These are phyloP conservation scores for Morella rubra DNA, from an alignment of 306 rosid genomes.

Conservation along the genomic window DNA sequence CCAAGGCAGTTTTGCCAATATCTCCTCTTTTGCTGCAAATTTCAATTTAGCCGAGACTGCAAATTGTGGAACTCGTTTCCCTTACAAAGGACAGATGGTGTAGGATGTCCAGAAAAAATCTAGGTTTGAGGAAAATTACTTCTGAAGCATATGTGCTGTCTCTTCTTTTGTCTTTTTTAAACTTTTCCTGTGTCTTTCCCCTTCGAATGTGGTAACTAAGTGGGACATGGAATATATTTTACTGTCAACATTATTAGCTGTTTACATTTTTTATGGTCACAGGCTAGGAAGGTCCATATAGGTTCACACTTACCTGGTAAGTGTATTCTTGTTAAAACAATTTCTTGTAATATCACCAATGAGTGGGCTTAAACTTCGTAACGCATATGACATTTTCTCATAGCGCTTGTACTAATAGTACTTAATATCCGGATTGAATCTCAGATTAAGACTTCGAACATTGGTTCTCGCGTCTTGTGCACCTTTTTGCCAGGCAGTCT, in stretches of 20 bases:
- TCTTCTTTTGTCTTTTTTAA: not conserved
- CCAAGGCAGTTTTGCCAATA: not conserved
- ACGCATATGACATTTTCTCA: not conserved
- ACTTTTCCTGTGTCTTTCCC: not conserved
- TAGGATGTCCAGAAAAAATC: slow-evolving; percentile 1
- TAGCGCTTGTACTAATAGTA: slow-evolving; percentile 27
- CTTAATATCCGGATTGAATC: slow-evolving; percentile 19
- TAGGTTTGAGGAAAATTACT: not conserved
- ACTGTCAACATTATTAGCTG: not conserved
- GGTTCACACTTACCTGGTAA: not conserved
- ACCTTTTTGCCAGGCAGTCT: slow-evolving; percentile 29
- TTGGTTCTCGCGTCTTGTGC: slow-evolving; percentile 9
- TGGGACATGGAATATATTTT: not conserved
- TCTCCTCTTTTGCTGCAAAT: not conserved
- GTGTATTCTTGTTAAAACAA: not conserved
- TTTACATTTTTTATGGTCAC: not conserved
- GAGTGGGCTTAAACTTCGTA: not conserved
- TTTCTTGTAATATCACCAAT: not conserved
- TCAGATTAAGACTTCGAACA: slow-evolving; percentile 24
- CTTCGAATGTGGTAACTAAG: not conserved
- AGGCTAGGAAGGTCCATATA: not conserved
- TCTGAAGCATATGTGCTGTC: too few relatives aligned
- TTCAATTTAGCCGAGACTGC: too few relatives aligned
- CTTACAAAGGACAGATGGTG: not conserved
- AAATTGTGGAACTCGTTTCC: too few relatives aligned